Base-by-base conservation (phyloP, 306 rosid species). In the Dicorynia guianensis region DNA sequence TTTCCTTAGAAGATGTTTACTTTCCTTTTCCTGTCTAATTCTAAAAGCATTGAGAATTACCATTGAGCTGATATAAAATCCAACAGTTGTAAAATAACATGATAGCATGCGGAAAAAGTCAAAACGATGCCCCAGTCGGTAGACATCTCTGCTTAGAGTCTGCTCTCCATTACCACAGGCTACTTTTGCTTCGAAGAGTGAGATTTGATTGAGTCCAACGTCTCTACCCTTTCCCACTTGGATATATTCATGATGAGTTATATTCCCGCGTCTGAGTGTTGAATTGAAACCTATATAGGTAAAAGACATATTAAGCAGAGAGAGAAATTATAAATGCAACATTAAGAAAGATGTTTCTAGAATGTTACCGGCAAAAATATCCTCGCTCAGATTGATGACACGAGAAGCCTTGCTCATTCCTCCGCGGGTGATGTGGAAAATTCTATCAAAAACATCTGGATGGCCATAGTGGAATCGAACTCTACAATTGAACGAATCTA, bases 151-250 rank as follows among this genome's bases (percentile, higher is more conserved):
- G 89, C 97, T 95, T 48, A 95, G 76, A 5, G 76, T 85, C 85
- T 94, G 97, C 88, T 92, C 98, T 84, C 98, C 97, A 76, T 94
- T 94, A 49, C 98, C 98, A 61, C 97, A 91, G 69, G 98, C 96
- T 64, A 94, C 97, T 81, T 94, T 94, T 13, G 97, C 98, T 85
- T 94, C 98, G 71, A 94, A 92, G 61, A 94, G 93, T 44, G 98
- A 95, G 81, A 92, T 95, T 83, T 95, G 98, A 64, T 95, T 95
- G 71, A 95, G 96, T 55, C 98, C 98, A 55, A 95, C 98, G 80
- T 95, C 98, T 80, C 98, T 87, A 53, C 99, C 99, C 81, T 95
- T 95, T 71, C 99, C 99, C 48, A 93, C 92, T 87, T 95, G 99
- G 85, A 95, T 87, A 75, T 95, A 95, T 81, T 95, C 99, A 47